A percentile compares a stretch with the other conserved stretches of the same genome.
Evolutionary conservation across 257 asterid species (phyloP).

Genomic region (Przewalskia tangutica): DNA sequence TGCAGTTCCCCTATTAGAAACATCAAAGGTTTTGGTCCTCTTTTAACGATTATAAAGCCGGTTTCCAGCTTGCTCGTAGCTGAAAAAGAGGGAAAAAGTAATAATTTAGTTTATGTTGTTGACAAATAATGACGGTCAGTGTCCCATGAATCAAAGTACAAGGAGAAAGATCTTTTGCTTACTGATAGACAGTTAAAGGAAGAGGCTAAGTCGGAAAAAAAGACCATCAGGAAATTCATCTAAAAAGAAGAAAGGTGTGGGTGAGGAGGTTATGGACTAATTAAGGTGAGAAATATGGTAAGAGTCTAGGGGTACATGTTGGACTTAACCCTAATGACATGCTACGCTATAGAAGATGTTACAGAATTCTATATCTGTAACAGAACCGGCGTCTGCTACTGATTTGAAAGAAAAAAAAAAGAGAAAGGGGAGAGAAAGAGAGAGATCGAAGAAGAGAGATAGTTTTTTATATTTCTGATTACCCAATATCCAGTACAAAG

Average conservation of each 20-base stretch:
- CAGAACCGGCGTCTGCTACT: no score
- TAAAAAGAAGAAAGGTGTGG: neutral
- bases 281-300: neutral
- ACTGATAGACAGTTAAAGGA: neutral
- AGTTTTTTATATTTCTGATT: no score
- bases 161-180: neutral
- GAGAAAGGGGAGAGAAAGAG: no score
- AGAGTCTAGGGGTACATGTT: neutral
- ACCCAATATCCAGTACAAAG: no score
- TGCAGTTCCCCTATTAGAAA: neutral
- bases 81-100: neutral
- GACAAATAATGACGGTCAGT: neutral
- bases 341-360: neutral
- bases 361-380: neutral
- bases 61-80: neutral
- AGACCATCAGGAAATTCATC: neutral
- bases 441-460: no score
- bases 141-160: neutral
- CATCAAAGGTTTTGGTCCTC: neutral
- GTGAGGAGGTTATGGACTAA: neutral
- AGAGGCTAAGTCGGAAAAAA: neutral
- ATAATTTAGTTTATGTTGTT: neutral
- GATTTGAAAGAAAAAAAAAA: no score
- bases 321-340: neutral
- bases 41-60: neutral